Conservation (phyloP, 176 grass and related monocot genomes). For the Oryza glaberrima region DNA sequence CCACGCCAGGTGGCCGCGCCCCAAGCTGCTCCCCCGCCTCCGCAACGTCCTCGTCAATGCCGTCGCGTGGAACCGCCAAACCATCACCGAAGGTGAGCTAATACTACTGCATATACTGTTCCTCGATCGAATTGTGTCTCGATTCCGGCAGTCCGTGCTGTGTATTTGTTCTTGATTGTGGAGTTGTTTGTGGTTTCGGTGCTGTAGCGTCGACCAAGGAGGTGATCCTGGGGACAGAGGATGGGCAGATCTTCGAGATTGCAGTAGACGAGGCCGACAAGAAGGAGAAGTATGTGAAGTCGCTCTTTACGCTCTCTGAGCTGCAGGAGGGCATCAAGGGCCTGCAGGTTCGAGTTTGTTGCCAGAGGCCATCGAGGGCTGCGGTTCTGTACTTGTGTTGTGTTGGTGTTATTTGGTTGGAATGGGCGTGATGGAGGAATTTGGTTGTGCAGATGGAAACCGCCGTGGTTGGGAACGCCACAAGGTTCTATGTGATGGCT, state of each 20-base stretch:
- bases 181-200: conserved; percentile 4
- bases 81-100: conserved; percentile 75
- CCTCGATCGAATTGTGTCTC: not conserved
- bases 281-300: conserved; percentile 92
- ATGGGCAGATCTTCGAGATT: conserved; percentile 81
- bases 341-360: conserved; percentile 60
- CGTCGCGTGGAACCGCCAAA: conserved; percentile 88
- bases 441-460: conserved; percentile 75
- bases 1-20: conserved; percentile 87
- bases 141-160: not conserved
- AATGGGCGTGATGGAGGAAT: not conserved
- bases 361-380: not conserved
- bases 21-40: conserved; percentile 70
- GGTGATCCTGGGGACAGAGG: conserved; percentile 83
- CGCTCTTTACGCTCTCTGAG: conserved; percentile 79
- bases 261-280: conserved; percentile 86
- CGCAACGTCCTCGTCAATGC: conserved; percentile 79
- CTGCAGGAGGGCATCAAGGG: conserved; percentile 76
- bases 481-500: conserved; percentile 92
- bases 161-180: not conserved
- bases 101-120: not conserved
- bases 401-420: conserved; percentile 7
- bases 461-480: conserved; percentile 51
- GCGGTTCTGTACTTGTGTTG: not conserved
- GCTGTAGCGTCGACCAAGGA: conserved; percentile 88